These are phyloP conservation scores for Loxodes magnus DNA, from an alignment of 73 alveolate genomes.

Conservation along the genomic window DNA sequence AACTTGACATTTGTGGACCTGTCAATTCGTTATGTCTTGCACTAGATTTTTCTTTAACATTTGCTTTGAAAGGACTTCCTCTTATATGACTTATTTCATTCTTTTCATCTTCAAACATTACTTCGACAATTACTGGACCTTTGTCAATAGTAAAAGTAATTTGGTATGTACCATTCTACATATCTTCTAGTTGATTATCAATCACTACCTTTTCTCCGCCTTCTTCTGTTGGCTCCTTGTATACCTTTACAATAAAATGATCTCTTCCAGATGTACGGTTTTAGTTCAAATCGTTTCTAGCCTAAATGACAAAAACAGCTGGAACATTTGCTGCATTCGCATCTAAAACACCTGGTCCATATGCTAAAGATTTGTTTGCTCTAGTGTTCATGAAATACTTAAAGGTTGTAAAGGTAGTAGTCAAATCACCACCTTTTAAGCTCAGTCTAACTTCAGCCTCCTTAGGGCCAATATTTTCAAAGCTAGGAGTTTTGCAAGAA, in stretches of 20 bases:
- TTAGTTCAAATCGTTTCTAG: conserved; percentile 91
- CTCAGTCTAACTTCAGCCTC: conserved; percentile 88
- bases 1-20: conserved; percentile 89
- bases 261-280: conserved; percentile 96
- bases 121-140: conserved; percentile 58
- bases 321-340: conserved; percentile 80
- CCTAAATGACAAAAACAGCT: conserved; percentile 79
- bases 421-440: conserved; percentile 88
- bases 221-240: too few species aligned
- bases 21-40: conserved; percentile 70
- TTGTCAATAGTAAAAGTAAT: conserved; percentile 42
- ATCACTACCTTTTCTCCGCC: conserved; percentile 28
- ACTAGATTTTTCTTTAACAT: conserved; percentile 65
- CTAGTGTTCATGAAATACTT: conserved; percentile 95
- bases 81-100: conserved; percentile 68
- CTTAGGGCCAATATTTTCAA: conserved; percentile 93
- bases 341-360: conserved; percentile 98
- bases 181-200: conserved; percentile 43
- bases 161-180: conserved; percentile 66
- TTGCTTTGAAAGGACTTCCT: conserved; percentile 88
- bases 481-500: conserved; percentile 88
- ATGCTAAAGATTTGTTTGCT: conserved; percentile 96
- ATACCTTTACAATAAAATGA: conserved; percentile 72
- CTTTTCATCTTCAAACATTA: conserved; percentile 73
- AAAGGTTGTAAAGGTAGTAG: conserved; percentile 81